Base-by-base conservation (phyloP, 352 stramenopile species). In the Phytophthora crassamura region DNA sequence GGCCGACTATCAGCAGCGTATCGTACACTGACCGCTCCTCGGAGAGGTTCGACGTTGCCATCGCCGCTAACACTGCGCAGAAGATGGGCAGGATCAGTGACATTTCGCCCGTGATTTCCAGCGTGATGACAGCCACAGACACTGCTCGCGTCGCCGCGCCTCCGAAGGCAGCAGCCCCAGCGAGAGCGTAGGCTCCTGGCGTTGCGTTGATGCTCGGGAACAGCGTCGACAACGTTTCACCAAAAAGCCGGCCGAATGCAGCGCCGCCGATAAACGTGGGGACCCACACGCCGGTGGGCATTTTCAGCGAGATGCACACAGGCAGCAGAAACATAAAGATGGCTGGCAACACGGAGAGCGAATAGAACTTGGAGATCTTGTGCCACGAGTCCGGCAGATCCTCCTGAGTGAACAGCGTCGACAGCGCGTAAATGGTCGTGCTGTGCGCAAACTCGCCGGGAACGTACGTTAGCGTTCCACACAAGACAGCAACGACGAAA, bases 251-350 rank as follows among this genome's bases (percentile, higher is more conserved):
- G 12, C 87, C 87, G 28, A 93, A 87, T 1, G 82, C 75, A 28
- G 83, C 87, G n/a, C 87, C 87, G 7, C 78, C 75, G 22, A 90
- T 88, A 42, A 95, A 94, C 9, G 82, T 88, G 7, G 87, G 87
- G 1, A 95, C 56, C 74, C 84, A 92, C 11, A 93, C 78, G 14
- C 87, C 86, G 1, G 82, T 89, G 3, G 87, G 86, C 9, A 94
- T 55, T 9, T 76, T 70, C 4, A 95, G 65, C 14, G 80, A 89
- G 59, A 92, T 91, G 34, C 80, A 91, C 5, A 92, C 58, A 20
- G 85, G 82, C 5, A 93, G 54, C 41, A 93, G 51, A 8, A 89
- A 30, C 7, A 75, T 59, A 55, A 89, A 83, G 9, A 88, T 51
- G 1, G 57, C 28, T 2, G 74, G 73, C 0, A 91, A 51, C 22